Conservation (phyloP, 176 grass and related monocot genomes). For the Triticum timopheevii region DNA sequence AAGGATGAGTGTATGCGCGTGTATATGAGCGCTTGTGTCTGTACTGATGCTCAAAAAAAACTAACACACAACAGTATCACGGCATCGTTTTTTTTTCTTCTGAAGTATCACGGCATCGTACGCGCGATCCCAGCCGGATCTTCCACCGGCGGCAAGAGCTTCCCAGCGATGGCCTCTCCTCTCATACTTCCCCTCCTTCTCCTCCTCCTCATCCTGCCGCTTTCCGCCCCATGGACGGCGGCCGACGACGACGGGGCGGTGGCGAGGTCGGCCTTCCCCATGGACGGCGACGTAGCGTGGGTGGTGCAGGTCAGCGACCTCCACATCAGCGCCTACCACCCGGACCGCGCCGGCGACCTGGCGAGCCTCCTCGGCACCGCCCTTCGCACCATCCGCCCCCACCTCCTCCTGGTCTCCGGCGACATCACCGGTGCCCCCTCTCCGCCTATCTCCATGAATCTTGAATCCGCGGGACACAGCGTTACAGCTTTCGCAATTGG, state of each 20-base stretch:
- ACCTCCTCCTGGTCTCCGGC: slow-evolving; percentile 78
- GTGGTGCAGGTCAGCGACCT: slow-evolving; percentile 82
- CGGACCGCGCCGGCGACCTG: slow-evolving; percentile 66
- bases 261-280: slow-evolving; percentile 59
- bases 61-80: no score
- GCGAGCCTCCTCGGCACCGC: slow-evolving; percentile 44
- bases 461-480: neutral
- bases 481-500: neutral
- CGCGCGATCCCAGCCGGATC: neutral
- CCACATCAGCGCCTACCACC: slow-evolving; percentile 71
- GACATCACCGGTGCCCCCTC: slow-evolving; percentile 72
- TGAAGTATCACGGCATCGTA: no score
- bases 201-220: neutral
- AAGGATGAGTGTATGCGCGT: no score
- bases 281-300: slow-evolving; percentile 80
- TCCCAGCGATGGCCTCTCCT: slow-evolving; percentile 10
- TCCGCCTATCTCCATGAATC: neutral
- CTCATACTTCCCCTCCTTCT: neutral
- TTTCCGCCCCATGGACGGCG: slow-evolving; percentile 16
- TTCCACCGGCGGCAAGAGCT: neutral
- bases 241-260: slow-evolving; percentile 31
- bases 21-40: no score
- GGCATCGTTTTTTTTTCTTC: no score
- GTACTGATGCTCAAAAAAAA: no score
- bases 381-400: slow-evolving; percentile 62